Conservation (phyloP, 495 filamentous ascomycete species). For the Rhypophila decipiens region DNA sequence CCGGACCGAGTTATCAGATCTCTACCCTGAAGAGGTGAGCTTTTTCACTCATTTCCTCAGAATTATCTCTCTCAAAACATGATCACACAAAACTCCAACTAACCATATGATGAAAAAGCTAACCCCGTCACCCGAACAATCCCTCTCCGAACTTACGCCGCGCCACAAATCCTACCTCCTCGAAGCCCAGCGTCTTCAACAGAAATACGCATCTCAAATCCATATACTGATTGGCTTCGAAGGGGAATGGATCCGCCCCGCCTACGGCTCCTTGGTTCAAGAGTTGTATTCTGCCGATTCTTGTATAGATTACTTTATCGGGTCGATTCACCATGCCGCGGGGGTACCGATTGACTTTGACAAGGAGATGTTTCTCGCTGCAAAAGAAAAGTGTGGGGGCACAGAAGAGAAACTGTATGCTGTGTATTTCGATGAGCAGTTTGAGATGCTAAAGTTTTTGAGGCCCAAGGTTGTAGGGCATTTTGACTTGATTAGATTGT, state of each 20-base stretch:
- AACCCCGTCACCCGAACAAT: no score
- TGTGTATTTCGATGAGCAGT: slow-evolving; percentile 82
- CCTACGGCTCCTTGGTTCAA: slow-evolving; percentile 52
- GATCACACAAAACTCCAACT: slow-evolving; percentile 33
- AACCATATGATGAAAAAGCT: no score
- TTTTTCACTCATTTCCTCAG: not conserved
- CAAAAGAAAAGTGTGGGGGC: slow-evolving; percentile 7
- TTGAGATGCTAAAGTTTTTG: slow-evolving; percentile 67
- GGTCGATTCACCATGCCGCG: slow-evolving; percentile 82
- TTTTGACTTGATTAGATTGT: slow-evolving; percentile 83
- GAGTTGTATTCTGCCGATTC: slow-evolving; percentile 53
- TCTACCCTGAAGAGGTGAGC: slow-evolving; percentile 86
- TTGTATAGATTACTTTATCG: slow-evolving; percentile 78
- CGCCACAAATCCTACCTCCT: slow-evolving; percentile 65
- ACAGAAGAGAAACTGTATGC: slow-evolving; percentile 68
- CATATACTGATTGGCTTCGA: slow-evolving; percentile 86
- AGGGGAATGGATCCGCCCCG: slow-evolving; percentile 77
- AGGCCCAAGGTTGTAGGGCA: slow-evolving; percentile 81
- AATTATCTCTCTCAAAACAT: slow-evolving; percentile 10
- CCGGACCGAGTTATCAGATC: slow-evolving; percentile 60
- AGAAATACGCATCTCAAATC: slow-evolving; percentile 64
- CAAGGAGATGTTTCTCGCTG: slow-evolving; percentile 47
- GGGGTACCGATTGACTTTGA: slow-evolving; percentile 88
- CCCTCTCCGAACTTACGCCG: slow-evolving; percentile 34
- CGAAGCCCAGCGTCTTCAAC: slow-evolving; percentile 66